Evolutionary conservation across 371 early-diverging fungal species (phyloP).

Genomic region (Coemansia sp.): DNA sequence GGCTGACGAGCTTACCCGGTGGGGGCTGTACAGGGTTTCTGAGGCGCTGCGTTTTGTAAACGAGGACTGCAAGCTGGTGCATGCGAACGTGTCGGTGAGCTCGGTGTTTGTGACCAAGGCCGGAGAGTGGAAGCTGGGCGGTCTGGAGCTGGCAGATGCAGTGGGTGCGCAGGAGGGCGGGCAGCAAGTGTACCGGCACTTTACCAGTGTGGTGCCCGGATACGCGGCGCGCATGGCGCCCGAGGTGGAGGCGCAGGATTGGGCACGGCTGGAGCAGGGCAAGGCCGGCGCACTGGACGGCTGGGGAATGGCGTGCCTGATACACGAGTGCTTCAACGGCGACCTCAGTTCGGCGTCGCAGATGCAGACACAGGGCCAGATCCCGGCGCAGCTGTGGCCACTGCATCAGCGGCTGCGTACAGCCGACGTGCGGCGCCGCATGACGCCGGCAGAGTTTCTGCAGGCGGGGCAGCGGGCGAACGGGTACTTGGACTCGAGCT

Average conservation of each 20-base stretch:
- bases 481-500: conserved; percentile 76
- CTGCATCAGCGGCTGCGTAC: conserved; percentile 57
- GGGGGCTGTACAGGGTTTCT: conserved; percentile 90
- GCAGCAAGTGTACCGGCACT: conserved; percentile 29
- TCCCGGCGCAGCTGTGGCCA: conserved; percentile 61
- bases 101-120: conserved; percentile 84
- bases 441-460: conserved; percentile 68
- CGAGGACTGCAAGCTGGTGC: conserved; percentile 80
- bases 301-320: conserved; percentile 76
- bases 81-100: conserved; percentile 76
- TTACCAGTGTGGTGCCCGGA: conserved; percentile 26
- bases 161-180: conserved; percentile 1
- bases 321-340: conserved; percentile 80
- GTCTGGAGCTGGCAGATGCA: conserved; percentile 75
- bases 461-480: conserved; percentile 60
- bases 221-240: conserved; percentile 43
- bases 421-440: conserved; percentile 59
- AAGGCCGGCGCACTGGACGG: conserved; percentile 63
- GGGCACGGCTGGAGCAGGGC: conserved; percentile 15
- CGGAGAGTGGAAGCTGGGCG: conserved; percentile 94
- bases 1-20: conserved; percentile 62
- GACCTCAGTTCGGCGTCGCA: conserved; percentile 63
- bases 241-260: conserved; percentile 22
- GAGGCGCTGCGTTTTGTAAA: conserved; percentile 86
- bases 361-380: conserved; percentile 57